These are phyloP conservation scores for Azolla pinnata DNA, from an alignment of 75 land plant species.

Conservation along the genomic window DNA sequence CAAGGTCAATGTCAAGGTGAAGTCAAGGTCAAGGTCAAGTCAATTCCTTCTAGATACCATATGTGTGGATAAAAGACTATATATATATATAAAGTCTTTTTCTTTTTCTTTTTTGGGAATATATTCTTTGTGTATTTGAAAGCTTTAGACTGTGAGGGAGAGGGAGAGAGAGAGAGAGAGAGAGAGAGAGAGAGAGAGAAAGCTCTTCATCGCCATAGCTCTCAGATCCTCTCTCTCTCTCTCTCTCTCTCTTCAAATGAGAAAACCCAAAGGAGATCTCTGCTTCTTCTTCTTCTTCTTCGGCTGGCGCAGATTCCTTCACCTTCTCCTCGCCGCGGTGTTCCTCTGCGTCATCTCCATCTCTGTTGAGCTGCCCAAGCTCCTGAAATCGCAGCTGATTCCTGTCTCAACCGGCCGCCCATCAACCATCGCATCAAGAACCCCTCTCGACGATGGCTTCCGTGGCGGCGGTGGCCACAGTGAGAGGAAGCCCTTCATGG, in stretches of 20 bases:
- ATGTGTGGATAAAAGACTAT: too few relatives aligned
- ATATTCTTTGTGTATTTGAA: too few relatives aligned
- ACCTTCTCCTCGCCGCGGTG: constrained; percentile 27
- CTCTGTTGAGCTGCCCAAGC: constrained; percentile 30
- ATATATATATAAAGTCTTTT: too few relatives aligned
- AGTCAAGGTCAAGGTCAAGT: too few relatives aligned
- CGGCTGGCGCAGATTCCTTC: constrained; percentile 33
- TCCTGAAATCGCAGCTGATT: constrained; percentile 23
- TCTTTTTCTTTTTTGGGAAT: too few relatives aligned
- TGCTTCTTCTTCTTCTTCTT: neutral
- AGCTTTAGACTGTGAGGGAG: neutral
- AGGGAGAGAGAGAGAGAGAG: constrained; percentile 1
- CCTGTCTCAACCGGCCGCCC: neutral
- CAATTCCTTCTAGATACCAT: too few relatives aligned
- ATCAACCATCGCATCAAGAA: neutral
- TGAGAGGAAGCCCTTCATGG: constrained; percentile 1
- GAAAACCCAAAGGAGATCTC: constrained; percentile 4
- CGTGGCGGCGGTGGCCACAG: neutral
- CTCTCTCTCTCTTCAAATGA: neutral
- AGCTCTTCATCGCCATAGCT: neutral
- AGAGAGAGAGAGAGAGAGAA: constrained; percentile 1
- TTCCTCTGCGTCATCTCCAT: constrained; percentile 37
- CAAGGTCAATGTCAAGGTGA: too few relatives aligned
- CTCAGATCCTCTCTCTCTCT: neutral
- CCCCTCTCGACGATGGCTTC: neutral